Percentiles rank a stretch among this genome's conserved stretches.
phyloP scores from a whole-genome alignment of 2,329 filamentous ascomycete species.

The Xylaria sp. region DNA sequence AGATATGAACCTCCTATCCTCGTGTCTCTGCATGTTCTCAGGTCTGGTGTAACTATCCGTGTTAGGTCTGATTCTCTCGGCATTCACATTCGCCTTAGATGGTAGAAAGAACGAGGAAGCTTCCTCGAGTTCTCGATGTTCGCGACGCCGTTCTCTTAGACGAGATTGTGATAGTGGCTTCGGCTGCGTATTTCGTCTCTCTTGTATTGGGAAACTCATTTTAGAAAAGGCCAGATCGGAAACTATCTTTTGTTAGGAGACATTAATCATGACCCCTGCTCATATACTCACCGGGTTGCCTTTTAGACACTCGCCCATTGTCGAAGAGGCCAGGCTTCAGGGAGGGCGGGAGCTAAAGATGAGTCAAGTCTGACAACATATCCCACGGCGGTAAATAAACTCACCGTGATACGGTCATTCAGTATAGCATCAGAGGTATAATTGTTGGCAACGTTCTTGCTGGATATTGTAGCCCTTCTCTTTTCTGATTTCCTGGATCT shows the following conservation, averaged over 20 bases:
- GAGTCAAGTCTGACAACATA: conserved; percentile 13
- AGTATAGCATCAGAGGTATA: conserved; percentile 60
- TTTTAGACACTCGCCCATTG: conserved; percentile 44
- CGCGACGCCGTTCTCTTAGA: conserved; percentile 30
- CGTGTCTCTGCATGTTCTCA: conserved; percentile 8
- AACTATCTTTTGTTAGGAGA: conserved; percentile 41
- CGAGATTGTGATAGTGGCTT: conserved; percentile 29
- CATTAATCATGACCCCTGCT: neutral
- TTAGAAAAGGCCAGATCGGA: conserved; percentile 56
- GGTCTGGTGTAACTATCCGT: conserved; percentile 2
- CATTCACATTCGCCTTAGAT: conserved; percentile 7
- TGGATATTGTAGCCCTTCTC: conserved; percentile 39
- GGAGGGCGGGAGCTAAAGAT: conserved; percentile 30
- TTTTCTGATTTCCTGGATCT: conserved; percentile 24
- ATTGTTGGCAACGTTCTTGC: conserved; percentile 54
- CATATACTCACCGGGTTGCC: conserved; percentile 41
- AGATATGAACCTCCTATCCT: neutral
- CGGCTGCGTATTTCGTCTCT: conserved; percentile 23
- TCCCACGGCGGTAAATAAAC: conserved; percentile 14
- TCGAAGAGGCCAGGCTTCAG: conserved; percentile 48
- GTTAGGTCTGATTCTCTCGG: conserved; percentile 3
- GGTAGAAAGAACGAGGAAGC: conserved; percentile 42
- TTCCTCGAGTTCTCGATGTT: conserved; percentile 40
- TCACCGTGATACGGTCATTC: conserved; percentile 56
- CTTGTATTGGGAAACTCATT: conserved; percentile 48